Base-by-base conservation (phyloP, 257 asterid species). In the Jacaranda mimosifolia region DNA sequence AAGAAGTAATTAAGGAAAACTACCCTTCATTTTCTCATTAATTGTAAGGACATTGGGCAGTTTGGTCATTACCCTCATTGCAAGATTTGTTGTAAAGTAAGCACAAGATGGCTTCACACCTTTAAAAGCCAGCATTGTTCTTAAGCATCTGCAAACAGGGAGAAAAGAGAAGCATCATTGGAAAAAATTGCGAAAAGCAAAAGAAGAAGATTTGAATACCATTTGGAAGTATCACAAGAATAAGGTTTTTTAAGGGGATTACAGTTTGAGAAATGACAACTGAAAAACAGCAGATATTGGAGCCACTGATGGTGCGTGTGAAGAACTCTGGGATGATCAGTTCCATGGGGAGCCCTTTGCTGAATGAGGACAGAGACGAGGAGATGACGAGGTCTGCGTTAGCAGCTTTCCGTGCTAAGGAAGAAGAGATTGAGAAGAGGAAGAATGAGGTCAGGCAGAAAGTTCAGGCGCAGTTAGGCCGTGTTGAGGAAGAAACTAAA, bases 401-500 rank as follows among this genome's bases (percentile, higher is more conserved):
- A 12, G 79, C 94, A 0, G 88, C 92, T 0, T 94, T 92, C 63
- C 97, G 91, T 0, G 96, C 91, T 0, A 89, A 85, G 83, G 98
- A 94, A 72, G 97, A 92, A 53, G 98, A 94, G 87, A 91, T 94
- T 5, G 98, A 92, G 88, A 89, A 78, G 84, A 88, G 82, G 86
- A 92, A 90, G 72, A 72, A 74, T 18, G 90, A 85, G 76, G 91
- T 94, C 1, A 49, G 90, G 38, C 94, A 86, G 43, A 89, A 75
- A 71, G 96, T 94, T 18, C 90, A 94, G 51, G 88, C 94, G 36
- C 96, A 88, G 60, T 60, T 94, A 45, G 96, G 97, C 75, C 97
- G 94, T 1, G 97, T 92, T 0, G 97, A 89, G 82, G 97, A 88
- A 76, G 97, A 94, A 71, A 89, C 97, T 7, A 92, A 80, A 68